Conservation (phyloP, 371 early-diverging fungal genomes). For the Apophysomyces variabilis region DNA sequence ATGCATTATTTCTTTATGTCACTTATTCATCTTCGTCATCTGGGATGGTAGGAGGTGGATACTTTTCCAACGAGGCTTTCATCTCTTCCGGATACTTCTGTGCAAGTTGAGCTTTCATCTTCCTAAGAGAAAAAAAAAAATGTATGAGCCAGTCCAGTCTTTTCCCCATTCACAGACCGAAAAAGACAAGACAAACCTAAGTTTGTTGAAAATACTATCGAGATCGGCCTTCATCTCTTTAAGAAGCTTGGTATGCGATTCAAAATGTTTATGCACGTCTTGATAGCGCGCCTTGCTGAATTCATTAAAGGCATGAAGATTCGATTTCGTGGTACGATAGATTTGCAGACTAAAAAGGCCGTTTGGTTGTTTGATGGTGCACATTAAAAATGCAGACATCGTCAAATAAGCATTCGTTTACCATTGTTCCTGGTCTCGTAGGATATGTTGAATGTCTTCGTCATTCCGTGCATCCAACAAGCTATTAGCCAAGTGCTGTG, state of each 20-base stretch:
- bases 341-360: conserved; percentile 24
- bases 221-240: conserved; percentile 47
- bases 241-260: conserved; percentile 42
- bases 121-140: conserved; percentile 8
- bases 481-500: not conserved
- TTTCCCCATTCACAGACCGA: too few relatives aligned
- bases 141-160: not conserved
- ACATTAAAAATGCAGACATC: too few relatives aligned
- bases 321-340: conserved; percentile 33
- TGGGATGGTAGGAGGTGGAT: conserved; percentile 34
- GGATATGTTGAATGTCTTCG: not conserved
- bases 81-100: conserved; percentile 44
- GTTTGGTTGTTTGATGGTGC: too few relatives aligned
- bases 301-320: conserved; percentile 47
- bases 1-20: too few relatives aligned
- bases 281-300: conserved; percentile 53
- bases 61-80: conserved; percentile 25
- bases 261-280: conserved; percentile 48
- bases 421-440: conserved; percentile 3
- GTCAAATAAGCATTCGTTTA: not conserved
- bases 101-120: conserved; percentile 39
- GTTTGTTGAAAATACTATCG: conserved; percentile 42
- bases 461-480: not conserved
- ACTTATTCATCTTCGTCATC: conserved; percentile 27
- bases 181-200: conserved; percentile 23